A percentile compares a stretch with the other conserved stretches of the same genome.
phyloP scores from a whole-genome alignment of 768 basidiomycete genomes.

The Suillus paluster region DNA sequence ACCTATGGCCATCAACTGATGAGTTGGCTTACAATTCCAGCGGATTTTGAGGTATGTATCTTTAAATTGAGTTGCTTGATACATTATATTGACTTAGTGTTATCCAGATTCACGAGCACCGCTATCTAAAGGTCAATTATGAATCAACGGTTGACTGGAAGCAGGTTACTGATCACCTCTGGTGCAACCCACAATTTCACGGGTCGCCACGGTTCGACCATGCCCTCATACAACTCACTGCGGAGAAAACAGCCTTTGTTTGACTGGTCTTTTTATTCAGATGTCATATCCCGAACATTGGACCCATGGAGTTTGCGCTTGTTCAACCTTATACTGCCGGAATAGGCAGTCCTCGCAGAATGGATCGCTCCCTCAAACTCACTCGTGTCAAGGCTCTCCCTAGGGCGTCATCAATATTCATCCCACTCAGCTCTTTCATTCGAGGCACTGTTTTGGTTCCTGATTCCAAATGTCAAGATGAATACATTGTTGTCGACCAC shows the following conservation, averaged over 20 bases:
- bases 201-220: conserved; percentile 29
- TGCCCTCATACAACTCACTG: conserved; percentile 8
- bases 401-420: conserved; percentile 19
- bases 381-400: conserved; percentile 5
- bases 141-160: conserved; percentile 32
- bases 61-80: too few relatives aligned
- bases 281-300: background rate
- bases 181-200: conserved; percentile 36
- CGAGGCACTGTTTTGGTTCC: conserved; percentile 30
- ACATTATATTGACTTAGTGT: too few relatives aligned
- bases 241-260: background rate
- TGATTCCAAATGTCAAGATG: conserved; percentile 6
- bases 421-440: conserved; percentile 34
- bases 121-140: conserved; percentile 31
- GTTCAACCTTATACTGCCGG: conserved; percentile 6
- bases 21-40: conserved; percentile 3
- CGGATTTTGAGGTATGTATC: background rate
- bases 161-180: conserved; percentile 27
- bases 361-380: background rate
- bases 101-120: conserved; percentile 28
- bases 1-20: conserved; percentile 2
- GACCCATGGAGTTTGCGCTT: conserved; percentile 5
- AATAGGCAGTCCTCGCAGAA: background rate
- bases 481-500: too few relatives aligned
- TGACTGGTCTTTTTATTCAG: conserved; percentile 5